These are phyloP conservation scores for Blastobotrys elegans DNA, from an alignment of 1,139 yeast genomes.

Conservation along the genomic window DNA sequence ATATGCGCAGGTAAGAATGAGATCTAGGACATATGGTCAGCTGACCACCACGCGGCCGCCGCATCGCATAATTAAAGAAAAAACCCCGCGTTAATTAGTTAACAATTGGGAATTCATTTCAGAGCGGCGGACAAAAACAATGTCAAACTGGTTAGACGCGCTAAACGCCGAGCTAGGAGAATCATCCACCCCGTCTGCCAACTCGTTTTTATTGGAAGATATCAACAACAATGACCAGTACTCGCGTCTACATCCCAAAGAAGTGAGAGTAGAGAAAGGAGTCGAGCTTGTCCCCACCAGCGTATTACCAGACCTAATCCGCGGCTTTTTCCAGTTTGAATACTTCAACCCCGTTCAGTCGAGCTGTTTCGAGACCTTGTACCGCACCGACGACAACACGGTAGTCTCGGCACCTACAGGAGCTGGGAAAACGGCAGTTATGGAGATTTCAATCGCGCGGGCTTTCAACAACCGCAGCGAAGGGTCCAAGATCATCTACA, in stretches of 20 bases:
- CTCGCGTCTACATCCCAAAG: too few relatives aligned
- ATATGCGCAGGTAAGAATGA: too few relatives aligned
- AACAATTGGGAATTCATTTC: too few relatives aligned
- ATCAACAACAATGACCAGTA: background rate
- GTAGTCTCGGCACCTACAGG: constrained; percentile 7
- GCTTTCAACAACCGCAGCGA: background rate
- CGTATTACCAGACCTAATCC: background rate
- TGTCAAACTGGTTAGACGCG: background rate
- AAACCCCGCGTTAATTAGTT: too few relatives aligned
- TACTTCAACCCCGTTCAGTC: constrained; percentile 11
- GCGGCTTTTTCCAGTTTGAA: background rate
- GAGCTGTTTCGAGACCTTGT: constrained; percentile 6
- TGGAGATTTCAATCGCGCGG: constrained; percentile 5
- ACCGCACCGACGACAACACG: background rate
- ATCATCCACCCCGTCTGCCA: background rate
- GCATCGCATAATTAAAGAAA: too few relatives aligned
- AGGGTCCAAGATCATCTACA: constrained; percentile 3
- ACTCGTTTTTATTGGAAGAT: too few relatives aligned
- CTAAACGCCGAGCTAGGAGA: background rate
- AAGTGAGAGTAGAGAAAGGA: constrained; percentile 1
- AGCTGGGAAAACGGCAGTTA: constrained; percentile 6
- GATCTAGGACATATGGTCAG: too few relatives aligned
- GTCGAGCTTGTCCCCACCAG: constrained; percentile 2
- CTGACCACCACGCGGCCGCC: too few relatives aligned
- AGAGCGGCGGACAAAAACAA: too few relatives aligned